Evolutionary conservation across 129 eudicot species (phyloP).

Genomic region (Tanacetum coccineum): DNA sequence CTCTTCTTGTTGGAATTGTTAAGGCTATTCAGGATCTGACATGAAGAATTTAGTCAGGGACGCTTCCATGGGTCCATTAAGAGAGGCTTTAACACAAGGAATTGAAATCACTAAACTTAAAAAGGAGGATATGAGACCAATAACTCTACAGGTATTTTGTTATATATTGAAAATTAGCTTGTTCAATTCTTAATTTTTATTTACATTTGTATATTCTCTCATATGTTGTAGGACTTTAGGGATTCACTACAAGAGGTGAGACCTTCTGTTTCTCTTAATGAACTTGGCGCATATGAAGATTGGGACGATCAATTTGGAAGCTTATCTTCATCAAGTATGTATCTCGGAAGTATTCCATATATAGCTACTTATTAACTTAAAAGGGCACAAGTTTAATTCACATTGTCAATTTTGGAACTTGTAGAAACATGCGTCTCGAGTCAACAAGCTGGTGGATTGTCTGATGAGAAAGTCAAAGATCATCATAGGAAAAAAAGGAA

Average conservation of each 20-base stretch:
- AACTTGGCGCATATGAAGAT: no score
- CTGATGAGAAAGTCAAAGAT: background rate
- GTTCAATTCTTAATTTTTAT: background rate
- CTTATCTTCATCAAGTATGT: no score
- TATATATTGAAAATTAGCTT: no score
- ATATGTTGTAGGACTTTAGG: slow-evolving; percentile 25
- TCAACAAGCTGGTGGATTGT: background rate
- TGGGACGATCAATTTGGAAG: no score
- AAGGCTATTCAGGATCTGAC: slow-evolving; percentile 96
- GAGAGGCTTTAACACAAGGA: slow-evolving; percentile 78
- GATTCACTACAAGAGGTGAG: slow-evolving; percentile 71
- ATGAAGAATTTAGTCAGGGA: slow-evolving; percentile 95
- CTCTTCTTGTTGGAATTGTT: slow-evolving; percentile 7
- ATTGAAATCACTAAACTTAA: slow-evolving; percentile 64
- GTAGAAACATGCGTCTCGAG: background rate
- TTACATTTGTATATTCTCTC: background rate
- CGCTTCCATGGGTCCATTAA: slow-evolving; percentile 96
- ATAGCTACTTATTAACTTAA: background rate
- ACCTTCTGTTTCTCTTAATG: slow-evolving; percentile 67
- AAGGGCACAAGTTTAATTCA: background rate
- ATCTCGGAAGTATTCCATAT: no score
- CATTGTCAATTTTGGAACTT: background rate
- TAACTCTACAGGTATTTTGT: slow-evolving; percentile 56
- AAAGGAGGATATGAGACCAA: slow-evolving; percentile 88
- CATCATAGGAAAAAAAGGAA: no score